Percentiles rank a stretch among this genome's conserved stretches.
phyloP scores from a whole-genome alignment of 441 rosid genomes.

The Croton setiger region DNA sequence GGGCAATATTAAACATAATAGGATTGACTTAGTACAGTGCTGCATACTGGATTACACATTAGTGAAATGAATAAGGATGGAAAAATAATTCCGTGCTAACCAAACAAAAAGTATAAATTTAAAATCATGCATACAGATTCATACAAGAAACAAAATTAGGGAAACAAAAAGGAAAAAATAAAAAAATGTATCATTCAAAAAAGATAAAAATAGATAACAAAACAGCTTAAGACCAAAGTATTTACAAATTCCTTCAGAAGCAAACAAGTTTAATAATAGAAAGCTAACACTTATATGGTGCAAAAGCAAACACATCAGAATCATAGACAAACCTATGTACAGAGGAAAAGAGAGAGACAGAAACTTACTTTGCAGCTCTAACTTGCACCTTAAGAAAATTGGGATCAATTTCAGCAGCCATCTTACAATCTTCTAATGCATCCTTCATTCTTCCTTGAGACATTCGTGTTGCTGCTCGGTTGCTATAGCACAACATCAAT shows the following conservation, averaged over 20 bases:
- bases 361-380: slow-evolving; percentile 88
- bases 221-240: not conserved
- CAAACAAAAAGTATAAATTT: no score
- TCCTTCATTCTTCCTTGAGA: slow-evolving; percentile 90
- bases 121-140: no score
- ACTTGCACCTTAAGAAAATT: slow-evolving; percentile 79
- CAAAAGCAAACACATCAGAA: not conserved
- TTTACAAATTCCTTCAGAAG: not conserved
- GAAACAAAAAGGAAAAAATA: slow-evolving; percentile 1
- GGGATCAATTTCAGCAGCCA: slow-evolving; percentile 82
- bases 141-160: no score
- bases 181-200: not conserved
- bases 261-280: not conserved
- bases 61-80: not conserved
- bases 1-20: not conserved
- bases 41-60: not conserved
- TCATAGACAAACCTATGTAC: not conserved
- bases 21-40: not conserved
- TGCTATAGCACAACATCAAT: slow-evolving; percentile 91
- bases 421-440: slow-evolving; percentile 80
- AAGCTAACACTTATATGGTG: not conserved
- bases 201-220: not conserved
- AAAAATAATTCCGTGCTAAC: not conserved
- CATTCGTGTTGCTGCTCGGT: slow-evolving; percentile 90
- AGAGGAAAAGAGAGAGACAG: slow-evolving; percentile 19